Base-by-base conservation (phyloP, 768 basidiomycete genomes). In the Phanerodontia chrysosporium region DNA sequence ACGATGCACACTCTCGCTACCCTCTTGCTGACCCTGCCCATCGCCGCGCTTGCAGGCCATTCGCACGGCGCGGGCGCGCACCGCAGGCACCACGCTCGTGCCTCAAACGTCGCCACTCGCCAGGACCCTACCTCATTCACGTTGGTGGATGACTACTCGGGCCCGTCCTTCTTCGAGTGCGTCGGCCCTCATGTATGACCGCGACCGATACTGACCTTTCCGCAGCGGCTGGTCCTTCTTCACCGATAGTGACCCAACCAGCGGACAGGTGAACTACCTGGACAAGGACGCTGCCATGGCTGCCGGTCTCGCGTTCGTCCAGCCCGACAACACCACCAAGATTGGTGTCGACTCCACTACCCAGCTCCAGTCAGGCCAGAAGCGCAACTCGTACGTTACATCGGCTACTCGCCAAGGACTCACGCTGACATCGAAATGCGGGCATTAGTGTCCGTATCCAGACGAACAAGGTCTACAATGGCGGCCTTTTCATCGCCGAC, bases 401-500 rank as follows among this genome's bases (percentile, higher is more conserved):
- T 32, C 27, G 14, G 28, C 18, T 29, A 13, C 42, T 21, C 12
- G n/a, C 24, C 29, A 29, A 49, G n/a, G n/a, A n/a, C n/a, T n/a
- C 32, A 62, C n/a, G 21, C 3, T 7, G 45, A 16, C n/a, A n/a
- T n/a, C n/a, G n/a, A n/a, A n/a, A n/a, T n/a, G n/a, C n/a, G n/a
- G 10, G 48, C 10, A 39, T 14, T 55, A 89, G 87, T 27, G 80
- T 92, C 36, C 86, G 90, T 51, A 88, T 92, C 61, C 79, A 75
- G 55, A 78, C 85, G 29, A 80, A 82, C 66, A 84, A 87, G 67
- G 74, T 69, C 24, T 91, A 84, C 67, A 80, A 72, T 49, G 70
- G 76, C n/a, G 90, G 90, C 3, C 75, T 92, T 12, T 89, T 92
- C 74, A 84, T 92, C 63, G 79, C 89, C 18, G 90, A 91, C 65